phyloP scores from a whole-genome alignment of 768 basidiomycete species.

The Lactarius vividus region DNA sequence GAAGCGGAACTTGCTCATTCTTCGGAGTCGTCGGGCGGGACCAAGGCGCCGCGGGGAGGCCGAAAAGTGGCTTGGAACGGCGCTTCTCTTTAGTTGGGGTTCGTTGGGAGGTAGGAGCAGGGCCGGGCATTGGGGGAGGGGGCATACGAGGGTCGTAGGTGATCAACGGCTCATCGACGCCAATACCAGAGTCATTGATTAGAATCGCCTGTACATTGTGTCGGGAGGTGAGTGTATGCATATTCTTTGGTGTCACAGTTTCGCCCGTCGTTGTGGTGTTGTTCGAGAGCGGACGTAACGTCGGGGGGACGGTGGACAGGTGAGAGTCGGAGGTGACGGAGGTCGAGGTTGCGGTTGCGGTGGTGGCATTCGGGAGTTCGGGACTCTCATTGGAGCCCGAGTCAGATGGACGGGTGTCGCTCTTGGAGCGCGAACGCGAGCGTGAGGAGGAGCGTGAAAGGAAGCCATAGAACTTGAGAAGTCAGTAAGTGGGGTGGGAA shows the following conservation, averaged over 20 bases:
- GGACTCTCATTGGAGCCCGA: conserved; percentile 30
- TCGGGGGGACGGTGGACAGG: conserved; percentile 29
- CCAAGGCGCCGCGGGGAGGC: conserved; percentile 25
- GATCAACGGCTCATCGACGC: conserved; percentile 14
- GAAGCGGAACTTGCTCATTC: neutral
- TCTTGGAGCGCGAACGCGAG: conserved; percentile 54
- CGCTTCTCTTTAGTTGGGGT: conserved; percentile 35
- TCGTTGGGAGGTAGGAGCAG: conserved; percentile 27
- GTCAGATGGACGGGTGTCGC: conserved; percentile 22
- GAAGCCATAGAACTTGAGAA: conserved; percentile 56
- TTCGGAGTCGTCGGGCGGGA: conserved; percentile 15
- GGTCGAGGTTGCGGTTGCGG: conserved; percentile 21
- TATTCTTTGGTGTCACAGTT: conserved; percentile 48
- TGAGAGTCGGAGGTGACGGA: conserved; percentile 29
- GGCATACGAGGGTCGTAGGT: conserved; percentile 27
- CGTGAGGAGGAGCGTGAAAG: conserved; percentile 46
- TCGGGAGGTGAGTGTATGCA: conserved; percentile 24
- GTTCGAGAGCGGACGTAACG: conserved; percentile 59
- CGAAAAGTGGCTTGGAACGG: conserved; percentile 46
- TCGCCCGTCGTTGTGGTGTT: conserved; percentile 61
- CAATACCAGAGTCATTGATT: conserved; percentile 24
- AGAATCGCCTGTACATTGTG: conserved; percentile 10
- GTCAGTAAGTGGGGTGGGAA: neutral
- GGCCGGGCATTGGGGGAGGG: conserved; percentile 21
- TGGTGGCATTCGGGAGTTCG: conserved; percentile 28